Base-by-base conservation (phyloP, 2,329 filamentous ascomycete species). In the Scedosporium boydii region DNA sequence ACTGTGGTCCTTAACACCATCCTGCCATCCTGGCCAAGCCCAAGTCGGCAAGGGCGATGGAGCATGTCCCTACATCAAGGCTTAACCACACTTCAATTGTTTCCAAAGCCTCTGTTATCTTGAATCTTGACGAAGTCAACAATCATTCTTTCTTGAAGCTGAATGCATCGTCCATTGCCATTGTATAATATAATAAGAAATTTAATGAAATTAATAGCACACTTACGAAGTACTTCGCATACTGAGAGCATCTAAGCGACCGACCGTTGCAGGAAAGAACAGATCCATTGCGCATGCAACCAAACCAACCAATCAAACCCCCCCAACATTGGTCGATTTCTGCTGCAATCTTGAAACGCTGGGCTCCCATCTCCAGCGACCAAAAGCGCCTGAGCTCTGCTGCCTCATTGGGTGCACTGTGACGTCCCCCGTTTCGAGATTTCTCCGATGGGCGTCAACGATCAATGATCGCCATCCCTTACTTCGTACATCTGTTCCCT, bases 311-410 rank as follows among this genome's bases (percentile, higher is more conserved):
- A 61, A 61, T 61, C 59, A 61, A 7, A 14, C 2, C 1, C 14
- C 29, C 27, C n/a, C n/a, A 38, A 42, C 59, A 44, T 56, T n/a
- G 29, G 59, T 26, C 59, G 34, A 62, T 56, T 67, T 67, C 69
- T 72, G 69, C 66, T 65, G 68, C 78, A 80, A 66, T 63, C 69
- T 73, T 81, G 79, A 81, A 81, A 81, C 79, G 67, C 65, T 63
- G 61, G 68, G 60, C 61, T 59, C 62, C 48, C 59, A 61, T 69
- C 63, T 59, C 65, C 64, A 64, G 48, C 29, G 59, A 59, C 59
- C 18, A 18, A 55, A 26, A 55, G 51, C 51, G 51, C 51, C 51
- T 29, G 51, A 27, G 55, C 58, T 58, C 61, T 53, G 59, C 61
- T 61, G 59, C 60, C 64, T 58, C 38, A 62, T 61, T 59, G 59